Conservation (phyloP, 805 yeast species). For the Lachancea lanzarotensis region DNA sequence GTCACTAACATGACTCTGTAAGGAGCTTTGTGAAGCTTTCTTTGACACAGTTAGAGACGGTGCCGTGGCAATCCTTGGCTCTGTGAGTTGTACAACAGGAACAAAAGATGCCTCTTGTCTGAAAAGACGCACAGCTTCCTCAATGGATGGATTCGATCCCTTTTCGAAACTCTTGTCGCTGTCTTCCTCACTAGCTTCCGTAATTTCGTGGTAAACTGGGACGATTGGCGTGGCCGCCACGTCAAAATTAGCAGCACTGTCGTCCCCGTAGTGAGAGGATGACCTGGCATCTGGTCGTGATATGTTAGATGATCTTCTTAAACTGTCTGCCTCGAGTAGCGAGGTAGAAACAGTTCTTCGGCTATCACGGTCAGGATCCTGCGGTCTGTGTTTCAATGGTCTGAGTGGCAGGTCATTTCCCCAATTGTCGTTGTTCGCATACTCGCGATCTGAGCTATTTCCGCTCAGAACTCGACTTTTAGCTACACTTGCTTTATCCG, state of each 20-base stretch:
- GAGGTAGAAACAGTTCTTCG: constrained; percentile 9
- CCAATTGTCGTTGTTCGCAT: neutral
- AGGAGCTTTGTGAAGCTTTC: constrained; percentile 13
- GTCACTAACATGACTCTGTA: constrained; percentile 5
- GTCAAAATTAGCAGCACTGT: neutral
- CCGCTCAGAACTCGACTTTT: neutral
- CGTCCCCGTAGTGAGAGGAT: constrained; percentile 1
- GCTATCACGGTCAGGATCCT: constrained; percentile 3
- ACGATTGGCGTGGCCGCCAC: neutral
- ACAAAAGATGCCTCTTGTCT: constrained; percentile 16
- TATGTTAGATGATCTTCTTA: neutral
- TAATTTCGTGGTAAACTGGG: constrained; percentile 2
- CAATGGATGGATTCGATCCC: constrained; percentile 20
- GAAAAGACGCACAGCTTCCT: constrained; percentile 22
- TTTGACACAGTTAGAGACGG: constrained; percentile 1
- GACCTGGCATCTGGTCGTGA: constrained; percentile 1
- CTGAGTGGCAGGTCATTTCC: neutral
- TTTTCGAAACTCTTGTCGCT: constrained; percentile 8
- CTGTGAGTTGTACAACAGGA: constrained; percentile 6
- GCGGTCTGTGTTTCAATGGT: neutral
- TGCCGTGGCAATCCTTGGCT: neutral
- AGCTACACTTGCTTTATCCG: neutral
- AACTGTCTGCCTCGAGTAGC: constrained; percentile 1
- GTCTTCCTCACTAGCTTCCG: constrained; percentile 4
- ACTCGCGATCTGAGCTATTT: neutral